phyloP scores from a whole-genome alignment of 2,329 filamentous ascomycete species.

The Botrytis fabae region DNA sequence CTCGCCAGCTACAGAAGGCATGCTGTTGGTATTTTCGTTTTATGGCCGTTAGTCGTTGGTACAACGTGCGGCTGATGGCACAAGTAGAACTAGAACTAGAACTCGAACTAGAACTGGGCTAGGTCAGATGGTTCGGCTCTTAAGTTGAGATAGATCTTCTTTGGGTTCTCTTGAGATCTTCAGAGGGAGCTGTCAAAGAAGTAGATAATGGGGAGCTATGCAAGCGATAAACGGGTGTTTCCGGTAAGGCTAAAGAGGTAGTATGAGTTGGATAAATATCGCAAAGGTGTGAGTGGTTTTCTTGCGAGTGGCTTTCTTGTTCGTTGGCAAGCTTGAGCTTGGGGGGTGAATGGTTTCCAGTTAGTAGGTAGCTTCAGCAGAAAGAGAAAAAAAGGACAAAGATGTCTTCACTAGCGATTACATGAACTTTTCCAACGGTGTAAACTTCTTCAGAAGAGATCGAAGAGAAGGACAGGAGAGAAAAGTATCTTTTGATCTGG shows the following conservation, averaged over 20 bases:
- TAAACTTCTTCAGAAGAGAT: background rate
- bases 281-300: slow-evolving; percentile 6
- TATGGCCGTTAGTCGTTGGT: background rate
- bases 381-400: background rate
- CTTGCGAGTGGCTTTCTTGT: background rate
- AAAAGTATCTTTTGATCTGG: background rate
- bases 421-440: background rate
- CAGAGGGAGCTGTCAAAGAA: slow-evolving; percentile 4
- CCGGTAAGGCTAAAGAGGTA: slow-evolving; percentile 16
- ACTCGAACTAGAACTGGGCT: background rate
- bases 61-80: background rate
- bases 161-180: background rate
- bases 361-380: background rate
- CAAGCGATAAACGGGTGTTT: slow-evolving; percentile 13
- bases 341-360: slow-evolving; percentile 5
- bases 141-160: background rate
- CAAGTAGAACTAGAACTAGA: background rate
- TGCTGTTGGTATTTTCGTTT: slow-evolving; percentile 22
- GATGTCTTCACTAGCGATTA: slow-evolving; percentile 8
- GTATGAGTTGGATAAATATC: slow-evolving; percentile 7
- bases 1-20: slow-evolving; percentile 36
- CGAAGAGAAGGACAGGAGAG: background rate
- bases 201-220: background rate
- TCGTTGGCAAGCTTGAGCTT: slow-evolving; percentile 11
- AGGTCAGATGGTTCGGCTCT: background rate